Base-by-base conservation (phyloP, 2,329 filamentous ascomycete species). In the Cytospora mali region DNA sequence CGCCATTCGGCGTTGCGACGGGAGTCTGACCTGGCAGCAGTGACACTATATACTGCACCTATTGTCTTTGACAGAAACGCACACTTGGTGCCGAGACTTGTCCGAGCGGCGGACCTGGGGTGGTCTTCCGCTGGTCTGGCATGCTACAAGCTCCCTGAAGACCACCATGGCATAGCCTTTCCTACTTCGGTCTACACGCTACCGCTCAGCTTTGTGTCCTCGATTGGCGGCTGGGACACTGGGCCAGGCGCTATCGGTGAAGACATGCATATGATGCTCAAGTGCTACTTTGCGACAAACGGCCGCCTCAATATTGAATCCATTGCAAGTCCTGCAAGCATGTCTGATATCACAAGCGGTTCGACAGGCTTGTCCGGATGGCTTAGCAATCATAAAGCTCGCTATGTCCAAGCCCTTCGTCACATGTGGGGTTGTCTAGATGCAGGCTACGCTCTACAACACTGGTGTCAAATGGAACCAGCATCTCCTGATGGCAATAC, bases 251-350 rank as follows among this genome's bases (percentile, higher is more conserved):
- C 55, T 10, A 58, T 58, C 6, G 55, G 55, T 6, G 55, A 58
- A 13, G 55, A 50, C 14, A 27, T 58, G 42, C 55, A 58, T 29
- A 58, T 58, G 55, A 58, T 58, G 55, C 42, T 58, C 55, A 58
- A 58, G 55, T 58, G 55, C 55, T 58, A 58, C 14, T 58, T 58
- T 25, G 42, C 55, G 14, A 58, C 42, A 2, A 58, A 58, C 2
- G 55, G 55, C 5, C 42, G 18, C n/a, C 16, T 58, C 0, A 50
- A 58, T 14, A 58, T 58, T 21, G 55, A 58, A 35, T 58, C 55
- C 4, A 27, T 58, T 9, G n/a, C 55, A 13, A 58, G 55, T 14
- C 55, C 55, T 29, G 42, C 42, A 1, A 58, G 55, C 16, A 58
- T 58, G 55, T 58, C 55, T 6, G 35, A 58, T 23, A 29, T 58